Base-by-base conservation (phyloP, 768 basidiomycete genomes). In the Boletellus sp. region DNA sequence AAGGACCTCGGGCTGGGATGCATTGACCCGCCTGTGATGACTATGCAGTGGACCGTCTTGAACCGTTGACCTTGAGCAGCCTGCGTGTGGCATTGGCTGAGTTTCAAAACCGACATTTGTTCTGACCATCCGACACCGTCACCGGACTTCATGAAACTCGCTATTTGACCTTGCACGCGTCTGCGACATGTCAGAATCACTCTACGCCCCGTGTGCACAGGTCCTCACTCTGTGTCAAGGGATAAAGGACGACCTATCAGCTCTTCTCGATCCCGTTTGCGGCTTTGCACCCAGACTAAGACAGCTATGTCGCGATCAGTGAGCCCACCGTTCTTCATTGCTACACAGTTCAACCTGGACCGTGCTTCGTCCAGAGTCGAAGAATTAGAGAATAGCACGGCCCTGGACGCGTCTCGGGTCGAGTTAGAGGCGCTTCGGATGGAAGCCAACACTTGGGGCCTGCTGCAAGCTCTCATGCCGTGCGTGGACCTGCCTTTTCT, bases 401-500 rank as follows among this genome's bases (percentile, higher is more conserved):
- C 53, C 62, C 65, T 32, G 42, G 72, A 61, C 22, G 57, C 67
- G 22, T 69, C 75, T 16, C 70, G 61, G 34, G 76, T 80, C 23
- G 85, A 87, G 57, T 56, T 85, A 0, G 84, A 85, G 22, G 70
- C 81, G 1, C 66, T 90, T 46, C 74, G 78, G 10, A 73, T 92
- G 64, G 90, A 94, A 62, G 77, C 81, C 40, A 84, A 86, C 64
- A 91, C 91, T 1, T 94, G 91, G 91, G 78, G 77, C 0, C 74
- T 94, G 3, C 64, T 93, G 2, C 90, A 92, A 62, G 81, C 83
- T 3, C 72, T 94, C 40, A 79, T 85, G 77, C 81, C 87, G 83
- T 87, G 63, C 59, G 85, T 80, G 19, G 23, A 37, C 23, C 28
- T 42, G 13, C 58, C 45, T 16, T 39, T 39, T 35, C 35, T 16